Evolutionary conservation across 169 alveolate species (phyloP).

Genomic region (Eimeria tenella): DNA sequence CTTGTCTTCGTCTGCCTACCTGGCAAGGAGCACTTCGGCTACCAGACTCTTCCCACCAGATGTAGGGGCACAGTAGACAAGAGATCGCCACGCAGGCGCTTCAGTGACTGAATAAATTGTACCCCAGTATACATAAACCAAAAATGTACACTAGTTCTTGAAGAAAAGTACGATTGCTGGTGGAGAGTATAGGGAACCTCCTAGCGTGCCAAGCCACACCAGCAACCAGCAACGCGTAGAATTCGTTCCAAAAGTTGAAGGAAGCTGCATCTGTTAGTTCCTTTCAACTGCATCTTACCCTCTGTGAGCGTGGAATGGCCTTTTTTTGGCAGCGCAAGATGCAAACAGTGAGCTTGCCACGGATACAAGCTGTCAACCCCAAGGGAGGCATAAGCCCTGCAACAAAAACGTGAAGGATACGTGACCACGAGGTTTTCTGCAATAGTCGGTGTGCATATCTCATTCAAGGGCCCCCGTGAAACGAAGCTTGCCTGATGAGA

Average conservation of each 20-base stretch:
- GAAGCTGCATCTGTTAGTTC: too few species aligned
- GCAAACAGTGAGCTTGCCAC: constrained; percentile 79
- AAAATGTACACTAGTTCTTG: too few species aligned
- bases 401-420: not conserved
- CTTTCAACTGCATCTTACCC: not conserved
- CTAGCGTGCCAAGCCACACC: not conserved
- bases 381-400: constrained; percentile 65
- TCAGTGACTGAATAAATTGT: not conserved
- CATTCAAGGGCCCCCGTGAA: not conserved
- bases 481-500: constrained; percentile 27
- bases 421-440: not conserved
- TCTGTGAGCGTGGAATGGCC: not conserved
- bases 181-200: not conserved
- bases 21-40: constrained; percentile 86
- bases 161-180: too few species aligned
- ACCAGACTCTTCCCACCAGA: constrained; percentile 92
- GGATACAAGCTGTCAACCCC: constrained; percentile 70
- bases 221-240: not conserved
- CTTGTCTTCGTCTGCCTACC: constrained; percentile 66
- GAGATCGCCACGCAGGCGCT: constrained; percentile 47
- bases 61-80: constrained; percentile 92
- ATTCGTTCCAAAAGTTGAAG: not conserved
- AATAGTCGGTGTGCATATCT: not conserved
- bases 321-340: constrained; percentile 57
- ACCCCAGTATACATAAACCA: too few species aligned